Conservation (phyloP, 176 grass and related monocot genomes). For the Cenchrus purpureus region DNA sequence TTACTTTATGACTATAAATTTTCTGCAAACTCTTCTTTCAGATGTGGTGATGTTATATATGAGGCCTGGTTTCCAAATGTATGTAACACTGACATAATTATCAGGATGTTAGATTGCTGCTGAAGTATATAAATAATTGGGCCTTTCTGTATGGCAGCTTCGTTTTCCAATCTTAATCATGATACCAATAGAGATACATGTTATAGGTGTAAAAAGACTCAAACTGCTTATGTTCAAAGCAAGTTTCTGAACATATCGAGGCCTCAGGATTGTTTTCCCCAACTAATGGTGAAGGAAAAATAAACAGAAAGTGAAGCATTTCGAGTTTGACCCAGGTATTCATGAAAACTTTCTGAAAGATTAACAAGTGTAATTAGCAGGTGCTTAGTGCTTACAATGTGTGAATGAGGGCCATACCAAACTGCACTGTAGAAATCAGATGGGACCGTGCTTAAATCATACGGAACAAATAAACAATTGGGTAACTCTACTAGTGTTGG, state of each 20-base stretch:
- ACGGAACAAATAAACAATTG: not conserved
- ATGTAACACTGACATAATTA: not conserved
- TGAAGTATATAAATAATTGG: not conserved
- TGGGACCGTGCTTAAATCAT: not conserved
- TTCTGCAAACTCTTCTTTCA: not conserved
- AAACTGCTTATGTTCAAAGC: not conserved
- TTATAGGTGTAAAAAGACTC: not conserved
- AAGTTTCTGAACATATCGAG: not conserved
- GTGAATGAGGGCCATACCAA: not conserved
- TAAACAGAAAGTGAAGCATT: no score
- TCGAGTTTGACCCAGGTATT: not conserved
- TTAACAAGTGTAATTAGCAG: not conserved
- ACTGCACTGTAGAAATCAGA: not conserved
- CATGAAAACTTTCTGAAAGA: not conserved
- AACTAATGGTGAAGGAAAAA: not conserved
- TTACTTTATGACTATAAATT: not conserved
- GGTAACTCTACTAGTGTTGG: not conserved
- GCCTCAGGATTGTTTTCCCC: not conserved
- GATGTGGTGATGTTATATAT: not conserved
- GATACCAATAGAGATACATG: not conserved
- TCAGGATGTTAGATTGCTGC: not conserved
- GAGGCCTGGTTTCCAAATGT: not conserved
- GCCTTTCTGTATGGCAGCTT: not conserved
- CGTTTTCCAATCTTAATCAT: not conserved
- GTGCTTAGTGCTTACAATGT: not conserved